Conservation (phyloP, 768 basidiomycete species). For the Lactarius psammicola region DNA sequence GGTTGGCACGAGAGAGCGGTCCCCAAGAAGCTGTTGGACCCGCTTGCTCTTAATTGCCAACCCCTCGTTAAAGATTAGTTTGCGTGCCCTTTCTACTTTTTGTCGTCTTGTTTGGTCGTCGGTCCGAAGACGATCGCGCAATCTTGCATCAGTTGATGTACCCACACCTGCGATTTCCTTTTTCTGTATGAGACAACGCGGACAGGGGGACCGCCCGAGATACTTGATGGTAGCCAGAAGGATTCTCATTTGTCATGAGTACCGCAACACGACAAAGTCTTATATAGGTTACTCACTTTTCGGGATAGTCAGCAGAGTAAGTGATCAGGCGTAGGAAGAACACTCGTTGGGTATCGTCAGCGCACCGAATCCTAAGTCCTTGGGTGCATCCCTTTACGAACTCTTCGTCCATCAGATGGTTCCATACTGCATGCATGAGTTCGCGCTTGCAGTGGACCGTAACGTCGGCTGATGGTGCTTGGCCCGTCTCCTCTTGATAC, state of each 20-base stretch:
- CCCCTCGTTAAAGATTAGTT: neutral
- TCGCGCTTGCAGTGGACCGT: constrained; percentile 31
- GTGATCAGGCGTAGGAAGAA: constrained; percentile 31
- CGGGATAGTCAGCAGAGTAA: constrained; percentile 32
- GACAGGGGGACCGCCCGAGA: neutral
- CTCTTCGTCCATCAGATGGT: constrained; percentile 26
- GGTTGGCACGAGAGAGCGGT: neutral
- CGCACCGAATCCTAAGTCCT: constrained; percentile 9
- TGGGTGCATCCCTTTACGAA: constrained; percentile 30
- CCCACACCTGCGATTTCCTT: neutral
- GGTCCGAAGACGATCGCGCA: neutral
- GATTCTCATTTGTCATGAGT: constrained; percentile 24
- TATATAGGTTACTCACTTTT: constrained; percentile 29
- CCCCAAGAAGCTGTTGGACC: neutral
- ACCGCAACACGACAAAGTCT: neutral
- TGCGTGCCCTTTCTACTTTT: neutral
- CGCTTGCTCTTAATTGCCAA: neutral
- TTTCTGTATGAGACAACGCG: neutral
- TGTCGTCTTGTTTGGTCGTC: neutral
- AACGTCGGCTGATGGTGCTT: neutral
- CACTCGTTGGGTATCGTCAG: constrained; percentile 29
- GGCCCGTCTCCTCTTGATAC: neutral
- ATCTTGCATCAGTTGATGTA: neutral
- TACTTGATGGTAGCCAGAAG: constrained; percentile 28
- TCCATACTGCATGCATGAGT: constrained; percentile 31